Evolutionary conservation across 176 grass and related monocot species (phyloP).

Genomic region (Elymus sibiricus): DNA sequence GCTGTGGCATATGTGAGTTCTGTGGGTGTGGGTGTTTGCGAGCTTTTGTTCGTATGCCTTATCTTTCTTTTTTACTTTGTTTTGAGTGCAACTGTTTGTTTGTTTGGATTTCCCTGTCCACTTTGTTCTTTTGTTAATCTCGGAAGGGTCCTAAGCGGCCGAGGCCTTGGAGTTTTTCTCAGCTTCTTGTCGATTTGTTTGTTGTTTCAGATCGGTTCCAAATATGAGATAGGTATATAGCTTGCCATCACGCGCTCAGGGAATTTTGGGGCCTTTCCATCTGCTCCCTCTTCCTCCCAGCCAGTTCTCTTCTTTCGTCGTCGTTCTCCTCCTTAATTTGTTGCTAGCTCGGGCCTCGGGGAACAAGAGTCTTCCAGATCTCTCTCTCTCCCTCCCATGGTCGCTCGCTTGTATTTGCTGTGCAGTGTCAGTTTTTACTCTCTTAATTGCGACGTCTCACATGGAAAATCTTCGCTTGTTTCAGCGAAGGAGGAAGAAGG

Average conservation of each 20-base stretch:
- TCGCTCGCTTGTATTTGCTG: slow-evolving; percentile 39
- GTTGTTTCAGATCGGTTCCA: slow-evolving; percentile 59
- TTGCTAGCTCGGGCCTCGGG: background rate
- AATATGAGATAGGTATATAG: slow-evolving; percentile 35
- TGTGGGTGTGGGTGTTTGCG: slow-evolving; percentile 57
- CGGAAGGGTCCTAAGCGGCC: slow-evolving; percentile 61
- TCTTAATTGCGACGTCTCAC: slow-evolving; percentile 37
- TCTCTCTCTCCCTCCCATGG: slow-evolving; percentile 29
- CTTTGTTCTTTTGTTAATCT: slow-evolving; percentile 87
- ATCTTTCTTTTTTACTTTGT: slow-evolving; percentile 57
- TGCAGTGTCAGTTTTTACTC: slow-evolving; percentile 8
- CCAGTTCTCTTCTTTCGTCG: slow-evolving; percentile 42
- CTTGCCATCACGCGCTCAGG: slow-evolving; percentile 6
- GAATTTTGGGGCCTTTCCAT: slow-evolving; percentile 49
- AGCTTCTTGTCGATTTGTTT: slow-evolving; percentile 58
- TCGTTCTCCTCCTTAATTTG: slow-evolving; percentile 33
- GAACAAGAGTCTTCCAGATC: slow-evolving; percentile 21
- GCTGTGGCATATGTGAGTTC: slow-evolving; percentile 44
- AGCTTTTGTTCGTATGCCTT: slow-evolving; percentile 74
- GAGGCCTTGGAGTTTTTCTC: slow-evolving; percentile 70
- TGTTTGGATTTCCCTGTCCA: slow-evolving; percentile 86
- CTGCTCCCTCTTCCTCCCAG: slow-evolving; percentile 13
- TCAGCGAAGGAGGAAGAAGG: slow-evolving; percentile 31
- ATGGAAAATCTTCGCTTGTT: slow-evolving; percentile 32
- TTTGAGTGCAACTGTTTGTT: slow-evolving; percentile 95